A percentile compares a stretch with the other conserved stretches of the same genome.
phyloP scores from a whole-genome alignment of 805 yeast genomes.

The Pachysolen tannophilus region DNA sequence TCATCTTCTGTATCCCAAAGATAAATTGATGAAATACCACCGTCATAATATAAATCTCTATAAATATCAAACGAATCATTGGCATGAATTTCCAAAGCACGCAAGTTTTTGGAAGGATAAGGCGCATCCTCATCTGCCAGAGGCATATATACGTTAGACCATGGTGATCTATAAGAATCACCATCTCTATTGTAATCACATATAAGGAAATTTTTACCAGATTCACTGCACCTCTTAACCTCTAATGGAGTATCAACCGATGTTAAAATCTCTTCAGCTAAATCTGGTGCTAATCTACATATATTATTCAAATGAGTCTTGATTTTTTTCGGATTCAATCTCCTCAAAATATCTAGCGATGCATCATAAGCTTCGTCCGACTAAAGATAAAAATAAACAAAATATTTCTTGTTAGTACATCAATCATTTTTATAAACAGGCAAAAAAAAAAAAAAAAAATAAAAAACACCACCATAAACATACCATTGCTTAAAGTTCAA shows the following conservation, averaged over 20 bases:
- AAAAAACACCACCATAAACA: no score
- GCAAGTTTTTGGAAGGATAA: slow-evolving; percentile 55
- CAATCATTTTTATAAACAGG: no score
- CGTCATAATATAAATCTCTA: slow-evolving; percentile 91
- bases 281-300: slow-evolving; percentile 50
- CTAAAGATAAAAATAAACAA: no score
- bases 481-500: no score
- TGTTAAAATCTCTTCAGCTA: slow-evolving; percentile 82
- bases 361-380: slow-evolving; percentile 59
- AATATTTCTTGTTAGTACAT: no score
- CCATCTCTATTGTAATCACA: slow-evolving; percentile 97
- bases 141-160: slow-evolving; percentile 71
- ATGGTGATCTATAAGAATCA: slow-evolving; percentile 87
- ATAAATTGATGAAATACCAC: slow-evolving; percentile 84
- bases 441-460: no score
- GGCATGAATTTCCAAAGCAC: slow-evolving; percentile 72
- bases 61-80: slow-evolving; percentile 90
- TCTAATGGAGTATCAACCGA: slow-evolving; percentile 81
- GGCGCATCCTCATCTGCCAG: slow-evolving; percentile 61
- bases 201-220: slow-evolving; percentile 65
- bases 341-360: slow-evolving; percentile 67
- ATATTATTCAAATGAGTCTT: slow-evolving; percentile 33
- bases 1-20: slow-evolving; percentile 77
- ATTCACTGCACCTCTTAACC: slow-evolving; percentile 36
- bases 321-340: slow-evolving; percentile 63